Percentiles rank a stretch among this genome's conserved stretches.
phyloP scores from a whole-genome alignment of 2,329 filamentous ascomycete genomes.

The Trichoderma semiorbis region DNA sequence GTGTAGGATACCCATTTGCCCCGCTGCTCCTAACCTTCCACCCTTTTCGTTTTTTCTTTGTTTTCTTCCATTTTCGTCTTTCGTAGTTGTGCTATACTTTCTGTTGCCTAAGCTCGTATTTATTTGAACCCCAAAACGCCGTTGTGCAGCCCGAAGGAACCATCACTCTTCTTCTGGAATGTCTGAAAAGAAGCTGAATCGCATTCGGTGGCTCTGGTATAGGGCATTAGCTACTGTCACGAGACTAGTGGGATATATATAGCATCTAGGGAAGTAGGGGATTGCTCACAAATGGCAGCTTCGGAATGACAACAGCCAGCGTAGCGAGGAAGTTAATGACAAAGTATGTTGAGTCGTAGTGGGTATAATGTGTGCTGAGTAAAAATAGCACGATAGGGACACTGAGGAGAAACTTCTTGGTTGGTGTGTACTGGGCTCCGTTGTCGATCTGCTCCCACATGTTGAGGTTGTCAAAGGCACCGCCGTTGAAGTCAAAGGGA shows the following conservation, averaged over 20 bases:
- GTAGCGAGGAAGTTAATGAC: constrained; percentile 95
- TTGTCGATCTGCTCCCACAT: constrained; percentile 99
- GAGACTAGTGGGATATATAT: background rate
- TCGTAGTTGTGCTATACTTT: constrained; percentile 9
- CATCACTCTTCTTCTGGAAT: constrained; percentile 54
- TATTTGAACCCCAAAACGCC: constrained; percentile 17
- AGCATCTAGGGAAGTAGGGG: background rate
- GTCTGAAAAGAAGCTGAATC: constrained; percentile 70
- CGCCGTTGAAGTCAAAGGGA: constrained; percentile 97
- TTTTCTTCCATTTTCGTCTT: constrained; percentile 1
- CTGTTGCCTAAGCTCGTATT: constrained; percentile 17
- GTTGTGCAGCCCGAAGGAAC: constrained; percentile 14
- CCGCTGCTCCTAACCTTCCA: constrained; percentile 16
- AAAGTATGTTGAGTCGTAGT: constrained; percentile 96
- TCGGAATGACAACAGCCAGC: constrained; percentile 89
- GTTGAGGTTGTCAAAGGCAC: constrained; percentile 98
- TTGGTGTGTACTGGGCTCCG: constrained; percentile 95
- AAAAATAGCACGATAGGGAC: constrained; percentile 94
- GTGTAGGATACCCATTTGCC: constrained; percentile 24
- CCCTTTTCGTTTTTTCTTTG: background rate
- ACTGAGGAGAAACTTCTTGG: constrained; percentile 95
- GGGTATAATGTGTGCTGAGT: constrained; percentile 96
- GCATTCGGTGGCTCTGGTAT: constrained; percentile 71
- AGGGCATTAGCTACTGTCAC: constrained; percentile 24
- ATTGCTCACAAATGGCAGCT: constrained; percentile 81